These are phyloP conservation scores for Trichosporon asahii DNA, from an alignment of 1,284 basidiomycete species.

Conservation along the genomic window DNA sequence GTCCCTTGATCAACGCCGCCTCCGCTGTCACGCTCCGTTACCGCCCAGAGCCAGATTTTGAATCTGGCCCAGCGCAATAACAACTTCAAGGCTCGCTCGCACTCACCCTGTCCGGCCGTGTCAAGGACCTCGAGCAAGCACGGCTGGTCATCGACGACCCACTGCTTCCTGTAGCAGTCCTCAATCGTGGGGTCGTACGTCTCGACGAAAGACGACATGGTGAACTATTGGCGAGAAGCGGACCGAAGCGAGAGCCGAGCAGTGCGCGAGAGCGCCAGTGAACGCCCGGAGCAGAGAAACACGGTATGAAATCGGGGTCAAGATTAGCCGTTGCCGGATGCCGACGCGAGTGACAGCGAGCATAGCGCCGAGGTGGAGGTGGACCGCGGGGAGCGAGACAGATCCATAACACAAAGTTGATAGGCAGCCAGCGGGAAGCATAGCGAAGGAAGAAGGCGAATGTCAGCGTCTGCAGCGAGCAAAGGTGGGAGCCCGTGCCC, in stretches of 20 bases:
- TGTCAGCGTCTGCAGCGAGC: neutral
- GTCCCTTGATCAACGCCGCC: neutral
- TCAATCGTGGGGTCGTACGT: conserved; percentile 70
- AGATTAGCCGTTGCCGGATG: conserved; percentile 3
- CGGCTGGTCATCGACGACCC: conserved; percentile 85
- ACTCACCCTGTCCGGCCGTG: conserved; percentile 85
- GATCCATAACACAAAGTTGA: neutral
- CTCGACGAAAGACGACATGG: conserved; percentile 85
- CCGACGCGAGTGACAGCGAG: neutral
- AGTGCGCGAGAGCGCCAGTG: neutral
- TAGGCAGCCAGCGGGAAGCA: neutral
- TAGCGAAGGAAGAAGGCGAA: neutral
- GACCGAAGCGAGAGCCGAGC: neutral
- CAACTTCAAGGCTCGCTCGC: no score
- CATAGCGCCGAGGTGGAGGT: neutral
- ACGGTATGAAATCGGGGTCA: neutral
- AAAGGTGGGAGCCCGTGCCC: neutral
- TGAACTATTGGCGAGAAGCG: conserved; percentile 61
- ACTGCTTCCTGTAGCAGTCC: conserved; percentile 88
- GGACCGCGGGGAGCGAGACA: neutral
- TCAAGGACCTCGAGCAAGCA: conserved; percentile 91
- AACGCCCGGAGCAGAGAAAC: neutral
- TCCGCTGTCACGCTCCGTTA: conserved; percentile 3
- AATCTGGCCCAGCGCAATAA: neutral
- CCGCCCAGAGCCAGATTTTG: neutral